Base-by-base conservation (phyloP, 345 rosid species). In the Eucalyptus curtisii region DNA sequence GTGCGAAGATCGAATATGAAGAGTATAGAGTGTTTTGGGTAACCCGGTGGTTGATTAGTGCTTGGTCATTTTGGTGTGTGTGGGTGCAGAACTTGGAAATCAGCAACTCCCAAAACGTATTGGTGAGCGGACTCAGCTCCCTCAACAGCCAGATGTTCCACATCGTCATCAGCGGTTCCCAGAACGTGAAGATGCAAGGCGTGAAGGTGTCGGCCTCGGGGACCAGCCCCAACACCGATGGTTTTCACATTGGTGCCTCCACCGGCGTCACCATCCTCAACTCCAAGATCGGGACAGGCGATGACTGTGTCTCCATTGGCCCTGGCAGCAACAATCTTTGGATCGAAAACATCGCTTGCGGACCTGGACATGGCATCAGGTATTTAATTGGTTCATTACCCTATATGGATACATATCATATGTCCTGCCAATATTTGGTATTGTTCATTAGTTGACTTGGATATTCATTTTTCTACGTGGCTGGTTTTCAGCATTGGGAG, bases 351-450 rank as follows among this genome's bases (percentile, higher is more conserved):
- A 48, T 91, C 2, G 66, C 66, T 0, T 91, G 93, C 12, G 93
- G 94, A 33, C 93, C 94, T 6, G 94, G 94, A 61, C 94, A 92
- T 30, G 93, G 92, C 17, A 92, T 91, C 86, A 92, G 93, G 93
- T 92, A 86, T 31, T 76, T 24, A 30, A 49, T 76, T 37, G 27
- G 82, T 37, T 71, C 82, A 37, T 71, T 37, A 10, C 45, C 82
- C 45, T 17, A 37, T 37, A 8, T 71, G 27, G n/a, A 17, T 22
- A 47, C 10, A 24, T n/a, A 33, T 25, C n/a, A 40, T 13, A 80
- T 52, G 24, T 88, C 52, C 25, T 2, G 87, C 59, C 52, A 49
- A 16, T 20, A 86, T 86, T 10, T n/a, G 27, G 64, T 37, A 85
- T 30, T 49, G 61, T 6, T 49, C 45, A 49, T 30, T 14, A 31